Conservation (phyloP, 352 stramenopile genomes). For the Phytophthora pluvialis region DNA sequence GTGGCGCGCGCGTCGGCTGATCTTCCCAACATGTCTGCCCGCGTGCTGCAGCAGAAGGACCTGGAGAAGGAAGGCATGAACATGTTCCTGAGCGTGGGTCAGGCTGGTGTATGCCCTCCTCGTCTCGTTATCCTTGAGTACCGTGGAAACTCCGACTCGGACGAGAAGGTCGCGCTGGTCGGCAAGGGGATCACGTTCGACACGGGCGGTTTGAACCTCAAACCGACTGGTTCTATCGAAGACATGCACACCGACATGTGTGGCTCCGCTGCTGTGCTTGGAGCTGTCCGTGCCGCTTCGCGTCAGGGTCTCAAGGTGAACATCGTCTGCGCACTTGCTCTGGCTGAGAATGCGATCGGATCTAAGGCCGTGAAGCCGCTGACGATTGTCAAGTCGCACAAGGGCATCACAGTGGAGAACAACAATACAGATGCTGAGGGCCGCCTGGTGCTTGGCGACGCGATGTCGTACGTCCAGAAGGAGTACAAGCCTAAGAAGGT, state of each 20-base stretch:
- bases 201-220: conserved; percentile 95
- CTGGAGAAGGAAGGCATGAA: conserved; percentile 81
- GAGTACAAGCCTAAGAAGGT: conserved; percentile 91
- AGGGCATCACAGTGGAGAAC: conserved; percentile 91
- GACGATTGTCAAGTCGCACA: conserved; percentile 91
- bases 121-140: conserved; percentile 90
- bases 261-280: conserved; percentile 87
- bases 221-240: conserved; percentile 91
- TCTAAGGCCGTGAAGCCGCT: conserved; percentile 89
- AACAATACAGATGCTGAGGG: conserved; percentile 95
- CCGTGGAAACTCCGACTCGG: conserved; percentile 62
- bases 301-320: conserved; percentile 80
- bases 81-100: conserved; percentile 86
- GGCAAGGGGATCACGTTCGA: conserved; percentile 96
- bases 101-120: conserved; percentile 71
- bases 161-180: conserved; percentile 85
- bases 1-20: conserved; percentile 67
- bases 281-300: conserved; percentile 75
- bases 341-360: conserved; percentile 87
- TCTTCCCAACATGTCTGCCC: conserved; percentile 81
- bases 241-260: conserved; percentile 95
- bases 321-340: conserved; percentile 76
- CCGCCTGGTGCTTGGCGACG: conserved; percentile 90
- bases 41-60: conserved; percentile 82
- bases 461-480: conserved; percentile 90